phyloP scores from a whole-genome alignment of 345 rosid genomes.

The Jatropha curcas region DNA sequence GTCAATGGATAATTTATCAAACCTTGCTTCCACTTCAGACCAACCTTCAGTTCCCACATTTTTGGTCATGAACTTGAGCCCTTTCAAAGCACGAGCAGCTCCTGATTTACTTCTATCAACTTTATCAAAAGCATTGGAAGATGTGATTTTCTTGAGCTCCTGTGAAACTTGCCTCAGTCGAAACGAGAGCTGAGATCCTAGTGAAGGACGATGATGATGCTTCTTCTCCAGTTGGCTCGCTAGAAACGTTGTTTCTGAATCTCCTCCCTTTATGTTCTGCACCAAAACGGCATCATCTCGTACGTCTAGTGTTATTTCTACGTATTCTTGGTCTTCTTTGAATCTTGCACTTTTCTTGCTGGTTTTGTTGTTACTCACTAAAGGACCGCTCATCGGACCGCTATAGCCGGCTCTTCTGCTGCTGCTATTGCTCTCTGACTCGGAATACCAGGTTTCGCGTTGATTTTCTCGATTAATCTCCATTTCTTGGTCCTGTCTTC shows the following conservation, averaged over 20 bases:
- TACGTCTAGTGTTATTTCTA: conserved; percentile 60
- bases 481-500: conserved; percentile 21
- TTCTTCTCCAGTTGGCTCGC: conserved; percentile 41
- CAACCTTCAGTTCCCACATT: conserved; percentile 55
- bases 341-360: conserved; percentile 47
- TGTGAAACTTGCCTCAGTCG: conserved; percentile 55
- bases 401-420: conserved; percentile 37
- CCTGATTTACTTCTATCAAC: conserved; percentile 61
- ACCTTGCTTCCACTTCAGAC: conserved; percentile 58
- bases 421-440: conserved; percentile 40
- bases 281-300: conserved; percentile 49
- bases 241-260: conserved; percentile 39
- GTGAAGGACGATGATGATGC: conserved; percentile 31
- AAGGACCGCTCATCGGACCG: conserved; percentile 50
- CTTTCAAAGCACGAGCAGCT: conserved; percentile 64
- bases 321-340: conserved; percentile 38
- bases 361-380: conserved; percentile 27
- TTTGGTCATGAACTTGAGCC: conserved; percentile 59
- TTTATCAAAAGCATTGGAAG: conserved; percentile 38
- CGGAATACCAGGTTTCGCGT: conserved; percentile 37
- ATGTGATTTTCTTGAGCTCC: conserved; percentile 53
- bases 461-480: conserved; percentile 44
- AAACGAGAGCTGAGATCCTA: conserved; percentile 41
- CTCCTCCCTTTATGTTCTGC: conserved; percentile 41
- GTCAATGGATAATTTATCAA: conserved; percentile 46